phyloP scores from a whole-genome alignment of 768 basidiomycete species.

The Hypholoma sublateritium region DNA sequence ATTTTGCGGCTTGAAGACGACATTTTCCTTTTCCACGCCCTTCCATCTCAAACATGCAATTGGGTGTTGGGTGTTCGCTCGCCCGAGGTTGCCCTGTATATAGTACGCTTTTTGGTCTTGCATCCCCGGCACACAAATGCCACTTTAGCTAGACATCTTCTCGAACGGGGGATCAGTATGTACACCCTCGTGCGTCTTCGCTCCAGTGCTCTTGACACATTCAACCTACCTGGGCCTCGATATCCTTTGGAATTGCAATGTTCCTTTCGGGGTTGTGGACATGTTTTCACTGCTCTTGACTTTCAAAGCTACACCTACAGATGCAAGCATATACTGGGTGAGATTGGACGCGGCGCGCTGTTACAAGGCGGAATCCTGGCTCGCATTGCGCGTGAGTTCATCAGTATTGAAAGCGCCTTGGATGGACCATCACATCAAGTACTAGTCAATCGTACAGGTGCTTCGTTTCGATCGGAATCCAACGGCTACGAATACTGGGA shows the following conservation, averaged over 20 bases:
- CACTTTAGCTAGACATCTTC: constrained; percentile 3
- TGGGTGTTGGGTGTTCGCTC: constrained; percentile 10
- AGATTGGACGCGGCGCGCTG: constrained; percentile 8
- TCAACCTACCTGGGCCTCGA: not conserved
- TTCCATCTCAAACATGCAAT: not conserved
- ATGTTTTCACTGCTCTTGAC: not conserved
- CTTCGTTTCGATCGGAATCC: not conserved
- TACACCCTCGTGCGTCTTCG: constrained; percentile 1
- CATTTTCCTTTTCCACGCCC: constrained; percentile 8
- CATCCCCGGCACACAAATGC: constrained; percentile 2
- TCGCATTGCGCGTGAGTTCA: constrained; percentile 10
- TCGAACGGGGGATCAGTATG: not conserved
- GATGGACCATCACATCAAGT: constrained; percentile 13
- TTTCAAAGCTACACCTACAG: not conserved
- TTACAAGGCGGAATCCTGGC: constrained; percentile 12
- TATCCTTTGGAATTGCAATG: not conserved
- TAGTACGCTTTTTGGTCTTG: constrained; percentile 2
- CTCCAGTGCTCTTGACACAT: not conserved
- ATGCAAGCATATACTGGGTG: not conserved
- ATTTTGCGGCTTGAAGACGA: constrained; percentile 1
- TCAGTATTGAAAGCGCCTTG: constrained; percentile 3
- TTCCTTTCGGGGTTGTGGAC: not conserved
- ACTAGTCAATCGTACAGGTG: not conserved
- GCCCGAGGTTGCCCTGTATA: constrained; percentile 5
- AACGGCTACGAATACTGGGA: constrained; percentile 4